Evolutionary conservation across 1,139 yeast genomes (phyloP).

Genomic region (Blastobotrys aristatus): DNA sequence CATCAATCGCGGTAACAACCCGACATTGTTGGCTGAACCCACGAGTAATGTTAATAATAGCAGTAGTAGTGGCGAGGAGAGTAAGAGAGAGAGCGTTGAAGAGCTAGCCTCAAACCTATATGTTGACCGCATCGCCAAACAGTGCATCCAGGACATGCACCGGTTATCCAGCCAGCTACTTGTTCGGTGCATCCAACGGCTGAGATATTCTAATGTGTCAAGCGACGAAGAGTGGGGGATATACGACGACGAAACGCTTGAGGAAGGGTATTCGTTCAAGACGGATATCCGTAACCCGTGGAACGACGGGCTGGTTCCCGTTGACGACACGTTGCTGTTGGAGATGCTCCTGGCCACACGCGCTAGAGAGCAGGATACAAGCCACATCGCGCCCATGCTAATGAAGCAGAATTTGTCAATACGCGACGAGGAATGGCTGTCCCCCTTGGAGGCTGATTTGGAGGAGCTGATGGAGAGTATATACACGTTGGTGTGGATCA

Average conservation of each 20-base stretch:
- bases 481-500: background rate
- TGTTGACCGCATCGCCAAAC: background rate
- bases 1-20: background rate
- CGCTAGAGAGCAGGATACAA: background rate
- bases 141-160: background rate
- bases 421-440: background rate
- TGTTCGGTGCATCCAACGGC: background rate
- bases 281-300: constrained; percentile 5
- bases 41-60: background rate
- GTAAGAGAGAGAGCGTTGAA: background rate
- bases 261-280: constrained; percentile 2
- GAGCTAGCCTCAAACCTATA: background rate
- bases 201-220: no score
- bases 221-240: background rate
- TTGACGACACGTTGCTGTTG: background rate
- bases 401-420: background rate
- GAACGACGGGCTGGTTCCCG: background rate
- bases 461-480: constrained; percentile 1
- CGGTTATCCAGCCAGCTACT: background rate
- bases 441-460: background rate
- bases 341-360: background rate
- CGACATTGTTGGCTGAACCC: background rate
- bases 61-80: no score
- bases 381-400: background rate
- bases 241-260: constrained; percentile 3